Evolutionary conservation across 495 filamentous ascomycete genomes (phyloP), one percentile per base, ranked within the genome.

Genomic region (Penicillium coffeae): DNA sequence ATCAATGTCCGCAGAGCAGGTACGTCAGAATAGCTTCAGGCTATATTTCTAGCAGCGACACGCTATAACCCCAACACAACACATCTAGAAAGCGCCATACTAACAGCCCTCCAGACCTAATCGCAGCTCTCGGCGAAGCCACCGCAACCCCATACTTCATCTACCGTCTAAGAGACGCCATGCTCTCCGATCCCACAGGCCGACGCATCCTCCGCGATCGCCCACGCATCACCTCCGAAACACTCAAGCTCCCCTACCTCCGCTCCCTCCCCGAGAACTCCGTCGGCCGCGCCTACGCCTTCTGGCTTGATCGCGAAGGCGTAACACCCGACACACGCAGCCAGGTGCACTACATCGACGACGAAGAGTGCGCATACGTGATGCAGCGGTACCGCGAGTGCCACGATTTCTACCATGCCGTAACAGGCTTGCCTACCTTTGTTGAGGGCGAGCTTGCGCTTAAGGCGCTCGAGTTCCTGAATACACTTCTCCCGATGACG

Each of bases 381-480:
- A 95, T 98, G 89, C 93, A 97, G 78, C 83, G 93, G 21, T 98
- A 98, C 69, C 83, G 93, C 39, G 94, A 98, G 68, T 93, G 87
- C 58, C 93, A 98, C 66, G 93, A 98, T 63, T 97, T 98, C 76
- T 97, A 95, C 74, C 93, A 98, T 68, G 93, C 94, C 0, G 72
- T 98, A 27, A 96, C 90, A 10, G 93, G 93, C 0, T 72, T 98
- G 25, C 93, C 94, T 0, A 80, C 90, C n/a, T 84, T 96, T 39
- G 76, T 88, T 2, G 94, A 98, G 70, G 93, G 94, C 15, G 94
- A 97, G 72, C 74, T 97, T 8, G 90, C 91, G 45, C 78, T 97
- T 46, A 97, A 97, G 73, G 89, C 90, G 3, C 93, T 97, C 54
- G 92, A 97, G 73, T 97, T 96, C 63, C 79, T 90, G 34, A 97